Base-by-base conservation (phyloP, 2,329 filamentous ascomycete species). In the Beauveria caledonica region DNA sequence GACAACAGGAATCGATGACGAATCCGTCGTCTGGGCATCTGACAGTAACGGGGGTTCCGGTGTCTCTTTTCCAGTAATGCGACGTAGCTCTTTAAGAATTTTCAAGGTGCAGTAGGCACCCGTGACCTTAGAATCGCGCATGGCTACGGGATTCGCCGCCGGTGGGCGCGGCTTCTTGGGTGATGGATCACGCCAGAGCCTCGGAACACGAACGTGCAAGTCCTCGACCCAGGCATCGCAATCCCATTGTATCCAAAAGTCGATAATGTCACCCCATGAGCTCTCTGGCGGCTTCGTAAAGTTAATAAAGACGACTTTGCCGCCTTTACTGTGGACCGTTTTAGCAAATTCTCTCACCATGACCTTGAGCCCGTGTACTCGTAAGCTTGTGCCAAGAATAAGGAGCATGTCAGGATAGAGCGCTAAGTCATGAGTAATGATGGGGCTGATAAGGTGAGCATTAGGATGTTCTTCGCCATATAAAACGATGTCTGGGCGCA, bases 161-260 rank as follows among this genome's bases (percentile, higher is more conserved):
- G 70, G 65, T 5, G 70, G 65, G 5, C 69, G 65, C 1, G 72
- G 71, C 42, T 72, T 74, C 58, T 71, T 69, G 33, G 74, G 77
- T 52, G 79, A 77, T 0, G 78, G 77, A 0, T 79, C 78, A 60
- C 82, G 72, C 84, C 85, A 88, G 4, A 88, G 73, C 52, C 80
- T 78, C 1, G 84, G 81, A 60, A 86, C 79, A 58, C 82, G 80
- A 55, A 74, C 72, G 62, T 81, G 83, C 58, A 90, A 69, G 66
- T 89, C 85, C 10, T 78, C 71, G 1, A 90, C 86, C 87, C 87
- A 90, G 4, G 83, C 83, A 65, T 90, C 87, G 62, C 87, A 90
- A 67, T 90, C 87, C 86, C 86, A 89, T 63, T 87, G 80, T 1
- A 90, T 80, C 83, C 86, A 89, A 63, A 86, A 88, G 71, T 90